A percentile compares a stretch with the other conserved stretches of the same genome.
Evolutionary conservation across 2,329 filamentous ascomycete genomes (phyloP).

Genomic region (Curvularia eragrostidis): DNA sequence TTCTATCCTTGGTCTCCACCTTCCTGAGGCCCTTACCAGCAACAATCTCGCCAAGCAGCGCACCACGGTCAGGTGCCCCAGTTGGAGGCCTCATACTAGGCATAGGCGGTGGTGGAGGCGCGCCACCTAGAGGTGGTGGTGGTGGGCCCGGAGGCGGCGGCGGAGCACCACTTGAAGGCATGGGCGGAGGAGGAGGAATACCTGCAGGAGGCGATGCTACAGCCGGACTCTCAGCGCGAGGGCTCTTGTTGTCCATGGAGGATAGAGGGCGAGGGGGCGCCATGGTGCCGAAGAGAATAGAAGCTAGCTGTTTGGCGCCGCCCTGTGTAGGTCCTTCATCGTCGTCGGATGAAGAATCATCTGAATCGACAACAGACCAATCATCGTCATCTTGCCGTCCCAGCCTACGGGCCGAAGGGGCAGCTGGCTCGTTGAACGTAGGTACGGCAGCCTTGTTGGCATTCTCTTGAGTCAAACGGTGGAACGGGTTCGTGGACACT

Average conservation of each 20-base stretch:
- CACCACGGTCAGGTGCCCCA: slow-evolving; percentile 54
- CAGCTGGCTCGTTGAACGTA: slow-evolving; percentile 54
- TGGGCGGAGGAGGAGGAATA: slow-evolving; percentile 60
- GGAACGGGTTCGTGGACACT: slow-evolving; percentile 88
- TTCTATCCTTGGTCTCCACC: slow-evolving; percentile 88
- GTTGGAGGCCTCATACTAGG: slow-evolving; percentile 46
- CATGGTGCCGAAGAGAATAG: slow-evolving; percentile 97
- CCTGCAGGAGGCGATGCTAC: slow-evolving; percentile 52
- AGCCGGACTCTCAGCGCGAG: slow-evolving; percentile 53
- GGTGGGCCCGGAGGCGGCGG: slow-evolving; percentile 58
- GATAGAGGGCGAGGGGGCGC: slow-evolving; percentile 88
- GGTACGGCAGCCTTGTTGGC: slow-evolving; percentile 55
- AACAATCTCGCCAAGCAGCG: slow-evolving; percentile 83
- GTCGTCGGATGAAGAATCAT: slow-evolving; percentile 72
- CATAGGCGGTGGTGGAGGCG: slow-evolving; percentile 53
- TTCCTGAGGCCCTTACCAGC: slow-evolving; percentile 81
- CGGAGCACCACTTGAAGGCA: slow-evolving; percentile 53
- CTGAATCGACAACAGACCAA: slow-evolving; percentile 82
- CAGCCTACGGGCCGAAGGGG: slow-evolving; percentile 60
- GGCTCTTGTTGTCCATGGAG: slow-evolving; percentile 74
- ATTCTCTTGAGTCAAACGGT: slow-evolving; percentile 75
- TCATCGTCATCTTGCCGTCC: slow-evolving; percentile 72
- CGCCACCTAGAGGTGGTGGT: slow-evolving; percentile 53
- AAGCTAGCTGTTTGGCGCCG: slow-evolving; percentile 90
- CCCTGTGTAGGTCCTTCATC: slow-evolving; percentile 79